These are phyloP conservation scores for Planoprotostelium fungivorum DNA, from an alignment of 78 protist species.

Conservation along the genomic window DNA sequence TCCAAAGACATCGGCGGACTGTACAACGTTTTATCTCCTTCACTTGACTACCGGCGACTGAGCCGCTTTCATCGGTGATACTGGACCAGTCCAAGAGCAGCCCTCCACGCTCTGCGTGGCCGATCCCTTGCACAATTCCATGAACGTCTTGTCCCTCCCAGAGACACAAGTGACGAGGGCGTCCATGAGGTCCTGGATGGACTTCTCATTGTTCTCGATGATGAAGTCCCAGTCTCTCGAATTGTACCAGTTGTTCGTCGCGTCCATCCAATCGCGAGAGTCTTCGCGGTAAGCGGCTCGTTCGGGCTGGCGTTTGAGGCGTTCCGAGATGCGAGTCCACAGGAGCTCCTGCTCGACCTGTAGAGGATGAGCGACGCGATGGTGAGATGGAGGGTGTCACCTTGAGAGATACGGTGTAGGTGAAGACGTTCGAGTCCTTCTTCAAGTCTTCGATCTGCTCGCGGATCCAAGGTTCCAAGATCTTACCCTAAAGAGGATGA, in stretches of 20 bases:
- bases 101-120: neutral
- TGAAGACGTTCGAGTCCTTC: constrained; percentile 22
- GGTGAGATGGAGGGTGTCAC: neutral
- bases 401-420: constrained; percentile 29
- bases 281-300: constrained; percentile 31
- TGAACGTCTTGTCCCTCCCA: neutral
- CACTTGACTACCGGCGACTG: too few relatives aligned
- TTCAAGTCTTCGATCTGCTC: constrained; percentile 39
- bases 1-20: too few relatives aligned
- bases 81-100: neutral
- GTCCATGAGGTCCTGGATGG: neutral
- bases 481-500: neutral
- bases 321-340: constrained; percentile 32
- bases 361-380: neutral
- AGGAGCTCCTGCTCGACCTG: constrained; percentile 13
- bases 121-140: neutral
- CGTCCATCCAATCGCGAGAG: constrained; percentile 32
- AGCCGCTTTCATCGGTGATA: neutral
- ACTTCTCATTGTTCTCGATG: constrained; percentile 14
- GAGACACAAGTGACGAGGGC: neutral
- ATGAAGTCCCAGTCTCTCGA: constrained; percentile 27
- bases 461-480: constrained; percentile 31
- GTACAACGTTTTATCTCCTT: too few relatives aligned
- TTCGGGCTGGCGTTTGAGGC: constrained; percentile 31
- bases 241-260: constrained; percentile 22